These are phyloP conservation scores for Cercospora citrullina DNA, from an alignment of 2,329 filamentous ascomycete genomes.

Conservation along the genomic window DNA sequence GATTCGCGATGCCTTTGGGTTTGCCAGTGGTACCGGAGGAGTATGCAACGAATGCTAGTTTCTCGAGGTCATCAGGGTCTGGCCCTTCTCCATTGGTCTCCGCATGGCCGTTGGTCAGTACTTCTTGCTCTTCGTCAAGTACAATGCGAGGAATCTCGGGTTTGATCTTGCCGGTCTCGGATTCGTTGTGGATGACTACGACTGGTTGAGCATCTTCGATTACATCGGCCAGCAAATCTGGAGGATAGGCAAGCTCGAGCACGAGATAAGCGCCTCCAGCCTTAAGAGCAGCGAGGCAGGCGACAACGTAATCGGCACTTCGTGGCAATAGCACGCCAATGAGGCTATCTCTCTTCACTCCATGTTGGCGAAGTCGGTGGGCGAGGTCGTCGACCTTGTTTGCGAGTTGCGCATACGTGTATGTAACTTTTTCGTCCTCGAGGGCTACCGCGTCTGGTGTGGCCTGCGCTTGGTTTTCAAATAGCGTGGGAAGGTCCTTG, in stretches of 20 bases:
- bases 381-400: slow-evolving; percentile 65
- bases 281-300: slow-evolving; percentile 73
- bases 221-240: slow-evolving; percentile 71
- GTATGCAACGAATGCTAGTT: slow-evolving; percentile 77
- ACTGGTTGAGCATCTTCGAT: slow-evolving; percentile 71
- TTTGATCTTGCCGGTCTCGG: slow-evolving; percentile 66
- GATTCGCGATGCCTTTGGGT: slow-evolving; percentile 81
- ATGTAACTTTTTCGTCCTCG: slow-evolving; percentile 66
- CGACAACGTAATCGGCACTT: slow-evolving; percentile 76
- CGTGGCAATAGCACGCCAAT: slow-evolving; percentile 75
- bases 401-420: slow-evolving; percentile 74
- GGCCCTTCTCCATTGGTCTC: slow-evolving; percentile 44
- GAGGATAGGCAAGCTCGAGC: slow-evolving; percentile 75
- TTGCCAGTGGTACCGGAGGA: slow-evolving; percentile 75
- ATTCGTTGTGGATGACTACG: slow-evolving; percentile 67
- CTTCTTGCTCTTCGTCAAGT: slow-evolving; percentile 53
- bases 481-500: slow-evolving; percentile 72
- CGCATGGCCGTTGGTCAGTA: slow-evolving; percentile 38
- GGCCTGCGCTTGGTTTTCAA: slow-evolving; percentile 65
- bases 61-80: slow-evolving; percentile 67
- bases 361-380: slow-evolving; percentile 62
- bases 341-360: slow-evolving; percentile 70
- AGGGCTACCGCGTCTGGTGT: slow-evolving; percentile 70
- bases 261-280: slow-evolving; percentile 80
- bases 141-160: slow-evolving; percentile 63